Conservation (phyloP, 225 moss, liverwort and hornwort species). For the Anthoceros angustus region DNA sequence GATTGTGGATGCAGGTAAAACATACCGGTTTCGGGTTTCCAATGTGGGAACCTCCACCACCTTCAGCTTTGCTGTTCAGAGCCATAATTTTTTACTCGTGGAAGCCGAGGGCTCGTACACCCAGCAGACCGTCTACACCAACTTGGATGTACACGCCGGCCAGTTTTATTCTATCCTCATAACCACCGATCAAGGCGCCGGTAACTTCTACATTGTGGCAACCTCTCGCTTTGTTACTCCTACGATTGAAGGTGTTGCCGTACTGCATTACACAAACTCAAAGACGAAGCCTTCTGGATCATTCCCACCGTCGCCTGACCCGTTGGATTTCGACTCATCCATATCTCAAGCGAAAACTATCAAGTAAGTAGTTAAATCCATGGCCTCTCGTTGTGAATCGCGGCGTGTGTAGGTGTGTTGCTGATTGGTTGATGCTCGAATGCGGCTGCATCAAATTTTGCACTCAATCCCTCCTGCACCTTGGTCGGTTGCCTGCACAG, state of each 20-base stretch:
- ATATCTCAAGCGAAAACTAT: slow-evolving; percentile 37
- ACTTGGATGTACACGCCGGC: slow-evolving; percentile 33
- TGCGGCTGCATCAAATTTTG: too few species aligned
- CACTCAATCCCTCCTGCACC: too few species aligned
- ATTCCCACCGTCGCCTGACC: slow-evolving; percentile 15
- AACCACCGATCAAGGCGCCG: slow-evolving; percentile 22
- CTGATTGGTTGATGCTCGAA: too few species aligned
- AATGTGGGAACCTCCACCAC: slow-evolving; percentile 33
- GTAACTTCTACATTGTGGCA: slow-evolving; percentile 28
- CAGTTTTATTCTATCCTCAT: slow-evolving; percentile 38
- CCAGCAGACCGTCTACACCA: slow-evolving; percentile 19
- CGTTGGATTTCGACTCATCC: slow-evolving; percentile 20
- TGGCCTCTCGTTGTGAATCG: too few species aligned
- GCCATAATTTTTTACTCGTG: slow-evolving; percentile 25
- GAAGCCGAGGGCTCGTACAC: slow-evolving; percentile 45
- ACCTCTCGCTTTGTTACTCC: slow-evolving; percentile 24
- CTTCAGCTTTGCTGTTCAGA: slow-evolving; percentile 31
- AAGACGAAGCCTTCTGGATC: slow-evolving; percentile 7
- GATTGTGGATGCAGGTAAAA: slow-evolving; percentile 18
- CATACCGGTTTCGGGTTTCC: slow-evolving; percentile 32
- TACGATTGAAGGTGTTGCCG: slow-evolving; percentile 18
- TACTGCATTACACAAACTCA: slow-evolving; percentile 29
- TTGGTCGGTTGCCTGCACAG: too few species aligned
- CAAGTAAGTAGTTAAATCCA: too few species aligned
- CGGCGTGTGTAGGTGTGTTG: too few species aligned